phyloP scores from a whole-genome alignment of 2,329 filamentous ascomycete genomes.

The Aplosporella prunicola region DNA sequence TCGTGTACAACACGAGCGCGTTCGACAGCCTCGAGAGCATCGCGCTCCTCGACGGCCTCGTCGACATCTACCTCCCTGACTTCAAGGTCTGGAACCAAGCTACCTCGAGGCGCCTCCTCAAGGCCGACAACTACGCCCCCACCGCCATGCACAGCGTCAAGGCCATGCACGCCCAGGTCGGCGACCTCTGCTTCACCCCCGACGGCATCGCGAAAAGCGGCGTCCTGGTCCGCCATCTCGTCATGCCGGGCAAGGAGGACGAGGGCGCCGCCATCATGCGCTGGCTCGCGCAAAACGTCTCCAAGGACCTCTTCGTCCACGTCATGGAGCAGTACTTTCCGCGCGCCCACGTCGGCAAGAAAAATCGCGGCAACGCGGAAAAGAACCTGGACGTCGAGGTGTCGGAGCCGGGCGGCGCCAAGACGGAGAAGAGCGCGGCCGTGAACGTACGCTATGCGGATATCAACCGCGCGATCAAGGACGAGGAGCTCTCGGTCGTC shows the following conservation, averaged over 20 bases:
- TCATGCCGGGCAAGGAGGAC: conserved; percentile 72
- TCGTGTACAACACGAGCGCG: conserved; percentile 77
- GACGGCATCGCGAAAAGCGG: conserved; percentile 75
- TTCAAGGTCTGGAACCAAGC: conserved; percentile 70
- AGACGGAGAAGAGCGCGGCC: conserved; percentile 18
- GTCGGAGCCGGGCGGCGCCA: conserved; percentile 21
- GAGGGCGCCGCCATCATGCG: conserved; percentile 66
- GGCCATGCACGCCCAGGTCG: conserved; percentile 72
- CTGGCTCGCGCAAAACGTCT: conserved; percentile 65
- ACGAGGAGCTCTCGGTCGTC: conserved; percentile 57
- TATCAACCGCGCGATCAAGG: conserved; percentile 62
- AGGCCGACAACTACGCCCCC: conserved; percentile 65
- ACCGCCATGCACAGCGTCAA: conserved; percentile 68
- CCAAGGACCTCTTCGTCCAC: conserved; percentile 67
- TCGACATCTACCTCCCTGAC: conserved; percentile 82
- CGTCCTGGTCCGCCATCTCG: conserved; percentile 66
- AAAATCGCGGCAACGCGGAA: conserved; percentile 18
- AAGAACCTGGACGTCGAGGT: conserved; percentile 13
- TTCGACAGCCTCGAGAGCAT: conserved; percentile 69
- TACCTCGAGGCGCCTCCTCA: conserved; percentile 62
- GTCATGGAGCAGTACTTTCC: conserved; percentile 87
- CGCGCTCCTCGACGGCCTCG: conserved; percentile 63
- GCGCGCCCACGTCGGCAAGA: conserved; percentile 70
- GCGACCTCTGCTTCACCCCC: conserved; percentile 70
- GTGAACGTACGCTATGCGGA: conserved; percentile 59